Conservation (phyloP, 345 rosid species). For the Corymbia maculata region DNA sequence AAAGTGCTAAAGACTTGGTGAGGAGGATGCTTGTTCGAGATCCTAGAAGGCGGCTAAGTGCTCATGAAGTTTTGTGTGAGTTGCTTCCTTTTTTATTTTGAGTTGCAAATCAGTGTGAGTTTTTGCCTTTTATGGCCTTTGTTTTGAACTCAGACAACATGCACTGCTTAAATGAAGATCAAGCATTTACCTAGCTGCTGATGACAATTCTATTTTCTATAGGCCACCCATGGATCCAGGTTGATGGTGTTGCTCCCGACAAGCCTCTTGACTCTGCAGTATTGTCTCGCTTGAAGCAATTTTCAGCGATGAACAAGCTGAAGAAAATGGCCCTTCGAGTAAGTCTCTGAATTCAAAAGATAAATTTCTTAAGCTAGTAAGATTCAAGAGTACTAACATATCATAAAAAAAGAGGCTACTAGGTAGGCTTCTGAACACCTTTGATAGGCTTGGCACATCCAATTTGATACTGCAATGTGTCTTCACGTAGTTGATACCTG, state of each 20-base stretch:
- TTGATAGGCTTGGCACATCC: background rate
- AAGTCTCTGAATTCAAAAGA: background rate
- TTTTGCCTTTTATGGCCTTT: background rate
- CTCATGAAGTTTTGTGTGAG: conserved; percentile 42
- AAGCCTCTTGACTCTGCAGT: conserved; percentile 42
- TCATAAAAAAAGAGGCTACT: background rate
- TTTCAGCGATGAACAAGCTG: conserved; percentile 42
- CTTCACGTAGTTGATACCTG: background rate
- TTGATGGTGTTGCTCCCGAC: conserved; percentile 36
- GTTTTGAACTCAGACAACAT: background rate
- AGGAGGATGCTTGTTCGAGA: conserved; percentile 37
- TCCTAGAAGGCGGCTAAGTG: conserved; percentile 25
- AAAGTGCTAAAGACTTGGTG: conserved; percentile 39
- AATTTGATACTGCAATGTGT: background rate
- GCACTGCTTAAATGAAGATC: background rate
- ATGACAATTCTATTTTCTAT: background rate
- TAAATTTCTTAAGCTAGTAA: background rate
- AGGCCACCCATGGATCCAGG: conserved; percentile 47
- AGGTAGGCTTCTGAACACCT: background rate
- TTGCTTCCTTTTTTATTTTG: background rate
- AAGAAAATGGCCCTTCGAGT: conserved; percentile 34
- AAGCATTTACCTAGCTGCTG: background rate
- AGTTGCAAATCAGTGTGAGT: background rate
- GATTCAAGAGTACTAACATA: background rate
- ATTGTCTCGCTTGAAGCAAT: conserved; percentile 31